A percentile compares a stretch with the other conserved stretches of the same genome.
Evolutionary conservation across 2,329 filamentous ascomycete genomes (phyloP).

Genomic region (Cladophialophora yegresii): DNA sequence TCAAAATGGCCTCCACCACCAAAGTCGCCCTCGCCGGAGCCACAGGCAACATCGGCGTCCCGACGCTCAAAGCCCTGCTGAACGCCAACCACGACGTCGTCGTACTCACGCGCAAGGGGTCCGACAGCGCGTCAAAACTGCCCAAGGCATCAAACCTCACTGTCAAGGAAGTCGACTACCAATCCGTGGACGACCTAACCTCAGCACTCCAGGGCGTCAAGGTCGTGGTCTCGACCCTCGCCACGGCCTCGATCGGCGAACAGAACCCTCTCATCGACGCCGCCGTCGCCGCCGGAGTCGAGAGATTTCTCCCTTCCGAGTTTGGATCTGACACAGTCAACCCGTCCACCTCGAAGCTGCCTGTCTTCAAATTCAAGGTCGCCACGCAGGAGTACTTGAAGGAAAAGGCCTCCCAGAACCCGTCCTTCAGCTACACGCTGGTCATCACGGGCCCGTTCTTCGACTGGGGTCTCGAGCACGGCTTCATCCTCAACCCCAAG

Average conservation of each 20-base stretch:
- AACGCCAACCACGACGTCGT: conserved; percentile 26
- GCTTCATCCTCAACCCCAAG: conserved; percentile 52
- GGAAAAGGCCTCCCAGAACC: conserved; percentile 28
- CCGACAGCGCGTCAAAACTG: conserved; percentile 22
- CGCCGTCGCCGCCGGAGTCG: conserved; percentile 39
- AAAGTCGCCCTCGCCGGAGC: conserved; percentile 36
- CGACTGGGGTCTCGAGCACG: conserved; percentile 38
- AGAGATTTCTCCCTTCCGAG: conserved; percentile 43
- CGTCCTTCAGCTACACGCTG: conserved; percentile 40
- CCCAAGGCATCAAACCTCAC: conserved; percentile 21
- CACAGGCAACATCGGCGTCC: conserved; percentile 32
- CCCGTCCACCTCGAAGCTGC: conserved; percentile 35
- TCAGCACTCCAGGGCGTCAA: conserved; percentile 39
- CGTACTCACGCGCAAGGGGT: conserved; percentile 31
- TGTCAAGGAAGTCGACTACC: conserved; percentile 39
- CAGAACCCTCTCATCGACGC: conserved; percentile 40
- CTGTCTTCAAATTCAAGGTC: conserved; percentile 42
- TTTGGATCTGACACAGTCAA: conserved; percentile 42
- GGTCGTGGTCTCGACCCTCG: conserved; percentile 38
- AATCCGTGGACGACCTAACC: conserved; percentile 37
- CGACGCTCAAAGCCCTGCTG: conserved; percentile 26
- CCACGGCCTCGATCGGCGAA: conserved; percentile 5
- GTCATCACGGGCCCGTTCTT: conserved; percentile 42
- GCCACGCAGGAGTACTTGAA: conserved; percentile 39
- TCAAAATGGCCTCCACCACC: conserved; percentile 14